phyloP scores from a whole-genome alignment of 768 basidiomycete species.

The Kwoniella botswanensis region DNA sequence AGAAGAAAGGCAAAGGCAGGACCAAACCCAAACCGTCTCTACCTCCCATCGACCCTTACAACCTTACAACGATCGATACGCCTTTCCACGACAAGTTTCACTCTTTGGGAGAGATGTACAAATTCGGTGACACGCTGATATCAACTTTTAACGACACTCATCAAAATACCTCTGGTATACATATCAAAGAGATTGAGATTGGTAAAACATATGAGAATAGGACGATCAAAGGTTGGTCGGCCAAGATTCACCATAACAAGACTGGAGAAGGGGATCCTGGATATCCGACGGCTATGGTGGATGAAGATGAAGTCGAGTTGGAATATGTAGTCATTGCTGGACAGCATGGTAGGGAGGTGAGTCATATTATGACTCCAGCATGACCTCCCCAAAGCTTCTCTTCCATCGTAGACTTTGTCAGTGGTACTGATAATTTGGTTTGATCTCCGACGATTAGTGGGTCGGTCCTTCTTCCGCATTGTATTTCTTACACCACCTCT shows the following conservation, averaged over 20 bases:
- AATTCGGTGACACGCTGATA: conserved; percentile 45
- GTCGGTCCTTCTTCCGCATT: conserved; percentile 74
- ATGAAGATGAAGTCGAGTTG: conserved; percentile 14
- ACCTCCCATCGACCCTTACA: conserved; percentile 19
- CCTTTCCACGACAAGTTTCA: conserved; percentile 55
- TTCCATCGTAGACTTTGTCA: too few species aligned
- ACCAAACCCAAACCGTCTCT: background rate
- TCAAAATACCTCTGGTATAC: conserved; percentile 14
- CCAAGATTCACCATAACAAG: conserved; percentile 23
- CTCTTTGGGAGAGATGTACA: conserved; percentile 42
- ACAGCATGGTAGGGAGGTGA: conserved; percentile 76
- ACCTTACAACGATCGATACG: conserved; percentile 38
- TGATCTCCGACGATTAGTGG: conserved; percentile 65
- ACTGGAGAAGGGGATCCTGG: conserved; percentile 9
- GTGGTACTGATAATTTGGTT: too few species aligned
- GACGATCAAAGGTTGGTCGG: conserved; percentile 49
- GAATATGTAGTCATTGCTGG: conserved; percentile 74
- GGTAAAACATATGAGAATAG: conserved; percentile 49
- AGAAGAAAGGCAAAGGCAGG: conserved; percentile 2
- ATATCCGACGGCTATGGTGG: background rate
- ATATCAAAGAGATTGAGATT: conserved; percentile 36
- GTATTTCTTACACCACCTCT: conserved; percentile 74
- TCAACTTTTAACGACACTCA: conserved; percentile 29
- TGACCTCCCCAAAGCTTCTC: background rate
- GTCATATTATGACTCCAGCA: conserved; percentile 33